Percentiles rank a stretch among this genome's conserved stretches.
Evolutionary conservation across 106 monocot genomes (phyloP).

Genomic region (Allium sativum): DNA sequence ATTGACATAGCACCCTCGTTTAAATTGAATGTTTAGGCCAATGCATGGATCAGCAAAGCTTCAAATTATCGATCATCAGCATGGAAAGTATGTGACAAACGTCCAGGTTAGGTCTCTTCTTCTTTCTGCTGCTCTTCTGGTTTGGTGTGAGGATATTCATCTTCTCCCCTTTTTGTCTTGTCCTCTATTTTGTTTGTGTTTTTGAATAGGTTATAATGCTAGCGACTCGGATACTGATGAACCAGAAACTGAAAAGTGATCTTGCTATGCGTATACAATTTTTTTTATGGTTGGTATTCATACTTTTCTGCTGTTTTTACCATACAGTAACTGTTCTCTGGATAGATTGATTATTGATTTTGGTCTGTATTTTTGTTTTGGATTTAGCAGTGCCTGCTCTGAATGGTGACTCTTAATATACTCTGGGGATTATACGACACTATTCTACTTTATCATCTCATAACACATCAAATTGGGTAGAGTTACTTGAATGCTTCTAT

Average conservation of each 20-base stretch:
- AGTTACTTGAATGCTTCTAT: too few species aligned
- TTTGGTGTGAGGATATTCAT: neutral
- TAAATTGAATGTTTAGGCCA: conserved; percentile 35
- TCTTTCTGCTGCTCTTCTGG: neutral
- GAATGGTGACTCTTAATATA: neutral
- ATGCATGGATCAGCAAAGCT: conserved; percentile 62
- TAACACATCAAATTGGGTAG: neutral
- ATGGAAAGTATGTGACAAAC: conserved; percentile 68
- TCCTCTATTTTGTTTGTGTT: neutral
- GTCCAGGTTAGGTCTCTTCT: conserved; percentile 45
- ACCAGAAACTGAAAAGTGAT: conserved; percentile 13
- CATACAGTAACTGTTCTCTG: too few species aligned
- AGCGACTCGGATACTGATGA: conserved; percentile 89
- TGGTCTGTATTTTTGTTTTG: neutral
- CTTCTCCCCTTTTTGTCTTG: neutral
- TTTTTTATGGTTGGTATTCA: neutral
- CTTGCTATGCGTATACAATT: conserved; percentile 4
- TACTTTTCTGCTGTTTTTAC: neutral
- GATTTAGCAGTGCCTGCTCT: neutral
- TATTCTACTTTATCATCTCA: neutral
- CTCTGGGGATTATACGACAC: neutral
- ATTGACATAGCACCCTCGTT: neutral
- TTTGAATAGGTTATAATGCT: conserved; percentile 69
- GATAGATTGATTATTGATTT: too few species aligned
- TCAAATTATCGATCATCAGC: conserved; percentile 57